A percentile compares a stretch with the other conserved stretches of the same genome.
Evolutionary conservation across 148 eudicot genomes (phyloP).

Genomic region (Camellia japonica): DNA sequence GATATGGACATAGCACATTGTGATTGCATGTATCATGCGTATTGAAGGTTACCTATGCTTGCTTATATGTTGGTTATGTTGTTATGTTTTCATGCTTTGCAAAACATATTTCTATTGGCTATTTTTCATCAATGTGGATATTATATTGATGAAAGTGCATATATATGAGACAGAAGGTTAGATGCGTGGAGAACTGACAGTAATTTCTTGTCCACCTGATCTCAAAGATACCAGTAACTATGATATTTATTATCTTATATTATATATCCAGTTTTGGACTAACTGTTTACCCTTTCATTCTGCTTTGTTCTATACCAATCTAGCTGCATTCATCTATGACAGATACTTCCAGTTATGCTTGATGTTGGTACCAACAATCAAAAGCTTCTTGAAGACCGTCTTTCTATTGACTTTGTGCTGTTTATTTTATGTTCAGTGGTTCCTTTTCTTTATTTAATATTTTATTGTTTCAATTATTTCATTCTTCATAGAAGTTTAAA

Average conservation of each 20-base stretch:
- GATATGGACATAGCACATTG: not conserved
- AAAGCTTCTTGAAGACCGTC: slow-evolving; percentile 80
- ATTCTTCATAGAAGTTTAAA: not conserved
- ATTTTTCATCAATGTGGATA: not conserved
- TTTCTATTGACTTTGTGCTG: slow-evolving; percentile 41
- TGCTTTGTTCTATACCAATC: not conserved
- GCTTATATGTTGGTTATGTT: not conserved
- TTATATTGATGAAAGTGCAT: not conserved
- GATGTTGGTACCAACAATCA: slow-evolving; percentile 98
- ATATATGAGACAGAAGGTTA: not conserved
- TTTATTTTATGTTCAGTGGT: slow-evolving; percentile 4
- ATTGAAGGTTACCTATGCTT: not conserved
- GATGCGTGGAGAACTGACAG: not conserved
- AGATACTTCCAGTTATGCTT: slow-evolving; percentile 97
- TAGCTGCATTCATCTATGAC: slow-evolving; percentile 14
- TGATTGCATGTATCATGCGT: not conserved
- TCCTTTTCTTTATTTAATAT: not conserved
- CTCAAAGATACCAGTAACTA: not conserved
- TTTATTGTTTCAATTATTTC: not conserved
- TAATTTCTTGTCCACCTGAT: not conserved
- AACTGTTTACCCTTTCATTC: not conserved
- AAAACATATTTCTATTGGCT: not conserved
- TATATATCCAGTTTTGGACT: not conserved
- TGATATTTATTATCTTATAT: not conserved
- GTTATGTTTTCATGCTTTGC: not conserved